A percentile compares a stretch with the other conserved stretches of the same genome.
phyloP scores from a whole-genome alignment of 169 alveolate genomes.

The Eimeria tenella region DNA sequence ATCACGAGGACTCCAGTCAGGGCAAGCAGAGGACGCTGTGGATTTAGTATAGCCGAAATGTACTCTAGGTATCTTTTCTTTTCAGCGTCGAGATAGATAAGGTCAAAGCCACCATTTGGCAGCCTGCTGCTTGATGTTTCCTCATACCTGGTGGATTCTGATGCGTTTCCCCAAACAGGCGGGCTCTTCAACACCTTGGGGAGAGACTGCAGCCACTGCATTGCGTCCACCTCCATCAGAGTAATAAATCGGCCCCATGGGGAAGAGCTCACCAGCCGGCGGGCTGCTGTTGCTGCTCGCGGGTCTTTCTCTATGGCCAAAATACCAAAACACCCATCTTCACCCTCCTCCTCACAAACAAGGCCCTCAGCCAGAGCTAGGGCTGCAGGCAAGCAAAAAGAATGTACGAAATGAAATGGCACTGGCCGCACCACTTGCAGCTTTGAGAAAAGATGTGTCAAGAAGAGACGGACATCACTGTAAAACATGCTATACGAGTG shows the following conservation, averaged over 20 bases:
- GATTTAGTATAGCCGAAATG: constrained; percentile 39
- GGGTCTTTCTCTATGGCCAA: constrained; percentile 75
- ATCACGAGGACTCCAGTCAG: constrained; percentile 66
- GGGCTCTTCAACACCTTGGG: not conserved
- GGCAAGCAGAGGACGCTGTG: constrained; percentile 76
- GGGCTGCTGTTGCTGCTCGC: constrained; percentile 72
- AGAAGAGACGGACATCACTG: not conserved
- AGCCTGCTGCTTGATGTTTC: not conserved
- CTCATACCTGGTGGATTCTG: not conserved
- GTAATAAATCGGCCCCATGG: constrained; percentile 42
- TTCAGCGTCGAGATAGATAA: constrained; percentile 81
- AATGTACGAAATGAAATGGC: not conserved
- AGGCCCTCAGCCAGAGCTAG: constrained; percentile 79
- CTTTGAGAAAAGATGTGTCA: not conserved
- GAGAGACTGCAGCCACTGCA: constrained; percentile 31
- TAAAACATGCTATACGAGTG: not conserved
- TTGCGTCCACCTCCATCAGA: constrained; percentile 70
- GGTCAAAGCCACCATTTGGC: constrained; percentile 74
- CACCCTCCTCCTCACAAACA: not conserved
- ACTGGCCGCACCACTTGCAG: not conserved
- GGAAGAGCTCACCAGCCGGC: constrained; percentile 36
- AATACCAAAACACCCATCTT: constrained; percentile 3
- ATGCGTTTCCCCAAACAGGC: not conserved
- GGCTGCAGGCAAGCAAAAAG: constrained; percentile 62
- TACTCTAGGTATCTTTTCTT: constrained; percentile 72